Conservation (phyloP, 2,329 filamentous ascomycete genomes). For the Paecilomyces sp. region DNA sequence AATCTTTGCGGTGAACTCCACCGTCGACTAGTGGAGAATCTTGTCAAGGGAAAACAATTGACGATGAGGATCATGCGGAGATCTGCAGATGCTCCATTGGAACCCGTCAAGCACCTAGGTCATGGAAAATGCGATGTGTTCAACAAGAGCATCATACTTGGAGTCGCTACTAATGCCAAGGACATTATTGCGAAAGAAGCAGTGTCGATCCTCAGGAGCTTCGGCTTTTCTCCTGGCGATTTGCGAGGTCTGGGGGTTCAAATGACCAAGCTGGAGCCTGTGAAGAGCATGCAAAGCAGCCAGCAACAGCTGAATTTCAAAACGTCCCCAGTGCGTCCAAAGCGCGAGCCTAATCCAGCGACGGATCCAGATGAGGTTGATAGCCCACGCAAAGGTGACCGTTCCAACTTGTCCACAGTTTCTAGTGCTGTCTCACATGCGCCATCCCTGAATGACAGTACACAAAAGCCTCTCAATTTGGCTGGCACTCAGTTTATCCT, state of each 20-base stretch:
- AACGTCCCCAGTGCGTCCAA: conserved; percentile 22
- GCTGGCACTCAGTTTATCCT: conserved; percentile 87
- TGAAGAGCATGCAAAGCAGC: conserved; percentile 65
- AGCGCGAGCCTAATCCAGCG: conserved; percentile 8
- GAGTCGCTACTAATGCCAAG: conserved; percentile 72
- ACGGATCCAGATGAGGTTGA: conserved; percentile 45
- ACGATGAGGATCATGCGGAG: conserved; percentile 94
- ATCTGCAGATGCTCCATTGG: conserved; percentile 75
- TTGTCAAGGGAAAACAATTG: conserved; percentile 78
- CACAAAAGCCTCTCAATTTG: conserved; percentile 64
- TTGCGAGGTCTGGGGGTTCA: conserved; percentile 88
- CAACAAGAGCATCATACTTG: conserved; percentile 79
- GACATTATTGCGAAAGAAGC: conserved; percentile 72
- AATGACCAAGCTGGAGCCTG: conserved; percentile 81
- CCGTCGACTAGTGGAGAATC: conserved; percentile 70
- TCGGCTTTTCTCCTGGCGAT: conserved; percentile 81
- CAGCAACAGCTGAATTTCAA: conserved; percentile 74
- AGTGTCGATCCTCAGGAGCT: conserved; percentile 72
- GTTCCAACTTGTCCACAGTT: conserved; percentile 8
- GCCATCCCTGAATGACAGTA: conserved; percentile 25
- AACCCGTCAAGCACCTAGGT: conserved; percentile 86
- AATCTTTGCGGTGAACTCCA: conserved; percentile 82
- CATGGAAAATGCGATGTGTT: conserved; percentile 93
- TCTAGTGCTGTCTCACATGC: conserved; percentile 21
- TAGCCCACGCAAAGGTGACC: conserved; percentile 32